Percentiles rank a stretch among this genome's conserved stretches.
phyloP scores from a whole-genome alignment of 768 basidiomycete genomes.

The Pulveroboletus sp. region DNA sequence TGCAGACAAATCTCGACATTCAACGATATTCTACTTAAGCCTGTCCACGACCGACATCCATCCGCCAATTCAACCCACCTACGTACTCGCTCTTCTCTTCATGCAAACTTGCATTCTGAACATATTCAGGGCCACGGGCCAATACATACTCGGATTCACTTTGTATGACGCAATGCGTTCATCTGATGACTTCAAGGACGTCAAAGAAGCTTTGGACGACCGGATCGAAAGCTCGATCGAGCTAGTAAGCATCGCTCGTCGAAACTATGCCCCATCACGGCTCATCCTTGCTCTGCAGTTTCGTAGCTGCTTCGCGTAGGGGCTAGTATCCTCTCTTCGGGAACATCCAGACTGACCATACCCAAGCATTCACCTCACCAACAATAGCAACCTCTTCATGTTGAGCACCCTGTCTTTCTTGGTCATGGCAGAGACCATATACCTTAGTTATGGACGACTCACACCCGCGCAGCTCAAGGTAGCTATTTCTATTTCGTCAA shows the following conservation, averaged over 20 bases:
- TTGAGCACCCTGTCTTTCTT: constrained; percentile 13
- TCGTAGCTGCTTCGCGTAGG: constrained; percentile 16
- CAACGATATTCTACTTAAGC: neutral
- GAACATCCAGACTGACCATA: constrained; percentile 1
- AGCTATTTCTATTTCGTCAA: neutral
- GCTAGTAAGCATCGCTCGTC: constrained; percentile 9
- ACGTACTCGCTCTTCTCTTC: neutral
- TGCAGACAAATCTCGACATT: neutral
- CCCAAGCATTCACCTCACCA: constrained; percentile 19
- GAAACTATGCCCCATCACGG: neutral
- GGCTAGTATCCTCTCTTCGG: neutral
- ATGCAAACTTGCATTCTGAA: constrained; percentile 10
- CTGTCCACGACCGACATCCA: neutral
- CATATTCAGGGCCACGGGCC: neutral
- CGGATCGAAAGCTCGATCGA: constrained; percentile 22
- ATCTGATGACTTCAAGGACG: constrained; percentile 21
- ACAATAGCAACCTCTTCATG: constrained; percentile 7
- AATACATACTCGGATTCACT: constrained; percentile 7
- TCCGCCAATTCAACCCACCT: neutral
- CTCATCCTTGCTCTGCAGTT: constrained; percentile 9
- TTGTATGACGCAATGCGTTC: constrained; percentile 16
- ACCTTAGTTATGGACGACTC: constrained; percentile 19
- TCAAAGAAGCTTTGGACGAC: constrained; percentile 15
- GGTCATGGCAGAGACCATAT: constrained; percentile 18
- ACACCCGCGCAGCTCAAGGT: constrained; percentile 24